Conservation (phyloP, 2,329 filamentous ascomycete genomes). For the Dactylellina parvicollis region DNA sequence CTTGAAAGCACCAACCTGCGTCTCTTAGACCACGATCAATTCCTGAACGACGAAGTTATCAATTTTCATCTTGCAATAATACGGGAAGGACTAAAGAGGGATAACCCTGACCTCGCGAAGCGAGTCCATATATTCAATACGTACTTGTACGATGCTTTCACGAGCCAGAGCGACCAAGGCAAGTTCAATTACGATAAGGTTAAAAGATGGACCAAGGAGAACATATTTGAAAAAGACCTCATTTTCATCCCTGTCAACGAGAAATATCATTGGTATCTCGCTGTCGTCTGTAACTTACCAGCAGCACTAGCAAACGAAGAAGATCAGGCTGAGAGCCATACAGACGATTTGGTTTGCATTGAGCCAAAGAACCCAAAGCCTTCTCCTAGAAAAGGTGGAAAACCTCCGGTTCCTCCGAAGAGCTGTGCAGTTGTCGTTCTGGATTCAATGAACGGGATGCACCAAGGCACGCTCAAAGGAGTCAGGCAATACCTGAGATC, state of each 20-base stretch:
- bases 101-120: conserved; percentile 68
- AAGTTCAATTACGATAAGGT: conserved; percentile 81
- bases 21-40: conserved; percentile 83
- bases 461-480: conserved; percentile 16
- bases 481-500: conserved; percentile 28
- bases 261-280: conserved; percentile 86
- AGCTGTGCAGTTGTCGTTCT: conserved; percentile 38
- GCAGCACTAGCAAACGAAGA: conserved; percentile 64
- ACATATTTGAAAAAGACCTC: conserved; percentile 86
- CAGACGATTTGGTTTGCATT: conserved; percentile 24
- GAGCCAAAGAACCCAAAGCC: conserved; percentile 2
- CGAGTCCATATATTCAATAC: conserved; percentile 90
- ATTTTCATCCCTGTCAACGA: conserved; percentile 93
- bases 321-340: neutral
- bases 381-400: conserved; percentile 7
- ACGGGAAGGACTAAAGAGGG: conserved; percentile 69
- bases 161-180: conserved; percentile 57
- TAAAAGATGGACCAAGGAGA: conserved; percentile 84
- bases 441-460: conserved; percentile 38
- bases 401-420: conserved; percentile 7
- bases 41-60: conserved; percentile 91
- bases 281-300: conserved; percentile 89
- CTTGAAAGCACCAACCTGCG: conserved; percentile 78
- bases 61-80: conserved; percentile 74
- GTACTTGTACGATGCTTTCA: conserved; percentile 86